Evolutionary conservation across 1,284 basidiomycete species (phyloP).

Genomic region (Marasmius sp.): DNA sequence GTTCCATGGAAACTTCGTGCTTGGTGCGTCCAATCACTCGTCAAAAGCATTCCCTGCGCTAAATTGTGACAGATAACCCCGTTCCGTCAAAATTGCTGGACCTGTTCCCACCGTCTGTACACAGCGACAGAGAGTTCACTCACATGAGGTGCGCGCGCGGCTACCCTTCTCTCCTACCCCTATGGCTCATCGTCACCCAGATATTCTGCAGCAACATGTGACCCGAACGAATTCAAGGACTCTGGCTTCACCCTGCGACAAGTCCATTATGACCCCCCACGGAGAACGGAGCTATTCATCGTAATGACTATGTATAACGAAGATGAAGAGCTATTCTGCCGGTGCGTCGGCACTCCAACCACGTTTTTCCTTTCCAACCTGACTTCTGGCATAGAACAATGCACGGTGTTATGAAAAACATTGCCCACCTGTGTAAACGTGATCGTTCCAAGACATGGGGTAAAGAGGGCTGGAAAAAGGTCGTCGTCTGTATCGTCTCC

Average conservation of each 20-base stretch:
- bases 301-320: constrained; percentile 79
- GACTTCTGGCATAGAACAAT: constrained; percentile 80
- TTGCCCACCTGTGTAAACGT: constrained; percentile 79
- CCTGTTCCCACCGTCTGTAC: constrained; percentile 30
- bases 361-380: neutral
- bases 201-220: constrained; percentile 90
- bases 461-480: constrained; percentile 97
- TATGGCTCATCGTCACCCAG: neutral
- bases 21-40: constrained; percentile 25
- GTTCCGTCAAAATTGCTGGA: constrained; percentile 86
- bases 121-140: constrained; percentile 85
- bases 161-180: constrained; percentile 43
- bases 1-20: constrained; percentile 2
- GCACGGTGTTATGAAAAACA: constrained; percentile 91
- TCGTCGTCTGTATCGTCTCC: constrained; percentile 59
- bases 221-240: constrained; percentile 86
- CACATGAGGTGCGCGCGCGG: constrained; percentile 93
- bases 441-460: constrained; percentile 92
- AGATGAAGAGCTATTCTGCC: constrained; percentile 72
- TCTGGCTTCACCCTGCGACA: constrained; percentile 83
- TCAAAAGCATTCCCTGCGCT: constrained; percentile 80
- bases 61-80: constrained; percentile 62
- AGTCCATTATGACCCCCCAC: constrained; percentile 78
- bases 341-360: neutral
- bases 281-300: constrained; percentile 73